Base-by-base conservation (phyloP, 1,139 yeast species). In the Geotrichum restrictum region DNA sequence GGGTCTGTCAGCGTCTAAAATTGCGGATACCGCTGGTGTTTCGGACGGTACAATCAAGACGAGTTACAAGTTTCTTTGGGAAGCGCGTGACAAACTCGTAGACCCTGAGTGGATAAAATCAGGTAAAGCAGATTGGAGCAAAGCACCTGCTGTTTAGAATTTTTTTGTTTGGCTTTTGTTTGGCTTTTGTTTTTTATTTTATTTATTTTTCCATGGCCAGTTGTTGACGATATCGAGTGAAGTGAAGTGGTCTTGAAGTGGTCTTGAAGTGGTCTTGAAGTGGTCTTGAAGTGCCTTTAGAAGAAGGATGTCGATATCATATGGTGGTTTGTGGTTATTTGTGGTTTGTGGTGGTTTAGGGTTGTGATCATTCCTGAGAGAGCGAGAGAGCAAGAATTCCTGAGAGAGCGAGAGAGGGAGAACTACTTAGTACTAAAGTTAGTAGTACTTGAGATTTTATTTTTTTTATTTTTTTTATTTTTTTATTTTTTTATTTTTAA, bases 11-110 rank as follows among this genome's bases (percentile, higher is more conserved):
- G 94, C 96, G 1, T 74, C 86, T 1, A 85, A 82, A 65, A 91
- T 93, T 55, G 88, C 96, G 7, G 96, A 89, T 62, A 88, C 87
- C 62, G 82, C 97, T n/a, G 98, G 97, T 59, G 98, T 93, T 19
- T 87, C 96, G 64, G 98, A 93, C 66, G 98, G 98, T 60, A 93
- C 98, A 0, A 93, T 93, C 63, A 88, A 93, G 69, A 88, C 97
- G 2, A 85, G 95, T 47, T 93, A 88, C 68, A 87, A 87, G 69
- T 83, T 85, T 45, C 74, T 93, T 73, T 85, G 80, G 67, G 91
- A 87, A 59, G 87, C 83, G 58, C 70, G 74, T 53, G 88, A 84
- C 43, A 81, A 83, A 58, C 77, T 89, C 52, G 77, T 88, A 21
- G 95, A 88, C 65, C 93, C 89, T 33, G 78, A 77, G 58, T 86